A percentile compares a stretch with the other conserved stretches of the same genome.
These are phyloP conservation scores for Pezicula carpinea DNA, from an alignment of 2,329 filamentous ascomycete genomes.

Conservation along the genomic window DNA sequence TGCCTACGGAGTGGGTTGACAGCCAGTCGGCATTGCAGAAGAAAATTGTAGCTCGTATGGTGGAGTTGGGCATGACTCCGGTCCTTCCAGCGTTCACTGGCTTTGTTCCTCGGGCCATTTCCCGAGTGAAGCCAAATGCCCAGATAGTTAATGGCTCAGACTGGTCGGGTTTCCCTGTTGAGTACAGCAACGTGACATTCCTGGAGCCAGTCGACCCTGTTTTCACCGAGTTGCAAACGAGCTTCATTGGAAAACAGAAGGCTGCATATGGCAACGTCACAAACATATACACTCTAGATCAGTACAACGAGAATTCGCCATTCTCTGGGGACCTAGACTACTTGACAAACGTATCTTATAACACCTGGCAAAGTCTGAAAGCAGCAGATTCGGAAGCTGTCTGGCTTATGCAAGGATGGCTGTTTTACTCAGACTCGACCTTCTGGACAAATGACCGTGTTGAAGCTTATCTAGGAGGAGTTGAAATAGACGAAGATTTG, in stretches of 20 bases:
- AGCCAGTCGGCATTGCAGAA: constrained; percentile 43
- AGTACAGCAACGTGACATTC: constrained; percentile 43
- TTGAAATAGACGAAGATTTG: constrained; percentile 39
- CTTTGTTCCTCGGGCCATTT: constrained; percentile 40
- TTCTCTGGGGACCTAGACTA: constrained; percentile 40
- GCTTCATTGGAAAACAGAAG: constrained; percentile 41
- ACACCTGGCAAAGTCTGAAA: constrained; percentile 43
- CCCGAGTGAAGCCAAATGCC: constrained; percentile 37
- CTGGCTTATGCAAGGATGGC: constrained; percentile 49
- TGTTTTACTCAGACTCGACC: constrained; percentile 39
- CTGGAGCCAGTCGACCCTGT: constrained; percentile 40
- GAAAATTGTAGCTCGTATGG: constrained; percentile 43
- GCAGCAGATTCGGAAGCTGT: constrained; percentile 41
- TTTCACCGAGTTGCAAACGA: constrained; percentile 39
- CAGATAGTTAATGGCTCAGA: constrained; percentile 37
- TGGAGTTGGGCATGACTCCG: constrained; percentile 48
- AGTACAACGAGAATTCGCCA: constrained; percentile 48
- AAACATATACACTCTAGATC: constrained; percentile 45
- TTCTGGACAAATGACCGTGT: constrained; percentile 42
- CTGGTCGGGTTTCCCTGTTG: constrained; percentile 37
- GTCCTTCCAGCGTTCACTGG: constrained; percentile 46
- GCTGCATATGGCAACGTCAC: constrained; percentile 43
- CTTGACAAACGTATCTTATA: constrained; percentile 35
- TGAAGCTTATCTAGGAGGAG: constrained; percentile 44
- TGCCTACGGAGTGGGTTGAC: constrained; percentile 42